Conservation (phyloP, 2,329 filamentous ascomycete species). For the Pestalotiopsis sp. region DNA sequence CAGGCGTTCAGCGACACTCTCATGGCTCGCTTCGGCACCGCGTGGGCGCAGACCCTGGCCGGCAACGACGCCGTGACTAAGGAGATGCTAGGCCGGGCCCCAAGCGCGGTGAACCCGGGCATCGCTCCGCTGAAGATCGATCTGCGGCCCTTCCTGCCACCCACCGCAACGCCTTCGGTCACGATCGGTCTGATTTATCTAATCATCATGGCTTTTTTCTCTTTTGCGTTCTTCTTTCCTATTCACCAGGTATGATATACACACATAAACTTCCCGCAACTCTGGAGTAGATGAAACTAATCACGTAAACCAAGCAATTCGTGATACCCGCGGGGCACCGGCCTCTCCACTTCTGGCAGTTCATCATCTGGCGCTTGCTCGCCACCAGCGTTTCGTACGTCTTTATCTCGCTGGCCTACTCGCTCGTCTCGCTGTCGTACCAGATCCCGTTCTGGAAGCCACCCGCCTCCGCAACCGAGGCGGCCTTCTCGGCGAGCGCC, state of each 20-base stretch:
- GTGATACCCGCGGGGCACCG: conserved; percentile 56
- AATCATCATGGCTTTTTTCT: conserved; percentile 70
- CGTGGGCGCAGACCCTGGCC: conserved; percentile 43
- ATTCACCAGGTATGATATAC: conserved; percentile 51
- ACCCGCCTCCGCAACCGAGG: conserved; percentile 38
- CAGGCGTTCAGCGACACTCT: conserved; percentile 48
- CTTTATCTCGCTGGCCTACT: conserved; percentile 65
- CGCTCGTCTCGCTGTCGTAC: conserved; percentile 64
- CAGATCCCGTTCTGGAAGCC: conserved; percentile 61
- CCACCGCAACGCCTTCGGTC: conserved; percentile 57
- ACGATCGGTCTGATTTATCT: conserved; percentile 68
- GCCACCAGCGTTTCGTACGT: conserved; percentile 61
- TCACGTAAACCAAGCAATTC: conserved; percentile 42
- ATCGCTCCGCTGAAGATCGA: conserved; percentile 43
- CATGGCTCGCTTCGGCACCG: conserved; percentile 47
- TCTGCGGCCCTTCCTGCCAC: conserved; percentile 60
- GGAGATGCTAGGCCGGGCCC: conserved; percentile 29
- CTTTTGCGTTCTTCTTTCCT: conserved; percentile 65
- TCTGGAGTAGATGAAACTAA: background rate
- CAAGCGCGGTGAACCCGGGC: conserved; percentile 34
- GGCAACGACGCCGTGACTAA: conserved; percentile 38
- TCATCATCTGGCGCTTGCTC: conserved; percentile 59
- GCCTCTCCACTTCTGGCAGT: conserved; percentile 58
- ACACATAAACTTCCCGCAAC: background rate
- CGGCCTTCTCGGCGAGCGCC: conserved; percentile 44